Evolutionary conservation across 2,329 filamentous ascomycete genomes (phyloP).

Genomic region (Paecilomyces dactylethromorphus): DNA sequence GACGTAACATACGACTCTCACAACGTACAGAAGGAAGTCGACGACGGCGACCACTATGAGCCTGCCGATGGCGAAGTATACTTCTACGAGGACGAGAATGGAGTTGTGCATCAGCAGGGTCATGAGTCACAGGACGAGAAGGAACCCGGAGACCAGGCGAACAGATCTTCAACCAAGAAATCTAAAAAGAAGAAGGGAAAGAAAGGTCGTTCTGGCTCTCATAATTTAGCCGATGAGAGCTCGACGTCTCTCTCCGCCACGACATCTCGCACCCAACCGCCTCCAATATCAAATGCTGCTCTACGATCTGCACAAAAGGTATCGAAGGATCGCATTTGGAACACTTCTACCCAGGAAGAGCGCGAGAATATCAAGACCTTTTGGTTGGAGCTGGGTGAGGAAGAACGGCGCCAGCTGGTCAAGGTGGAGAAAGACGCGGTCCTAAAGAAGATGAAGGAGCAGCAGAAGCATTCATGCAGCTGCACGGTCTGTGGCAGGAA

Average conservation of each 20-base stretch:
- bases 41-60: slow-evolving; percentile 33
- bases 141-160: slow-evolving; percentile 14
- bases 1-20: slow-evolving; percentile 13
- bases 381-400: slow-evolving; percentile 90
- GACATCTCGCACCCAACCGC: slow-evolving; percentile 33
- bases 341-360: slow-evolving; percentile 88
- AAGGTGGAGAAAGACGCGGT: slow-evolving; percentile 99
- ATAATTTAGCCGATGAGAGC: slow-evolving; percentile 30
- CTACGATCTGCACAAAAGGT: slow-evolving; percentile 39
- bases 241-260: slow-evolving; percentile 34
- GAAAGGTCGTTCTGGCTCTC: slow-evolving; percentile 27
- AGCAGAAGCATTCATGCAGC: slow-evolving; percentile 98
- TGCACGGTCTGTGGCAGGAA: slow-evolving; percentile 96
- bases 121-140: slow-evolving; percentile 14
- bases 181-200: slow-evolving; percentile 37
- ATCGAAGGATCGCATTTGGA: slow-evolving; percentile 88
- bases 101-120: slow-evolving; percentile 26
- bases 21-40: slow-evolving; percentile 12
- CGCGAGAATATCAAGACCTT: slow-evolving; percentile 97
- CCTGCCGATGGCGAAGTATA: slow-evolving; percentile 47
- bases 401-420: slow-evolving; percentile 88
- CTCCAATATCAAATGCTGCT: slow-evolving; percentile 37
- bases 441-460: slow-evolving; percentile 98
- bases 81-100: slow-evolving; percentile 52
- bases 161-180: slow-evolving; percentile 22